A percentile compares a stretch with the other conserved stretches of the same genome.
phyloP scores from a whole-genome alignment of 176 grass and related monocot genomes.

The Phragmites australis region DNA sequence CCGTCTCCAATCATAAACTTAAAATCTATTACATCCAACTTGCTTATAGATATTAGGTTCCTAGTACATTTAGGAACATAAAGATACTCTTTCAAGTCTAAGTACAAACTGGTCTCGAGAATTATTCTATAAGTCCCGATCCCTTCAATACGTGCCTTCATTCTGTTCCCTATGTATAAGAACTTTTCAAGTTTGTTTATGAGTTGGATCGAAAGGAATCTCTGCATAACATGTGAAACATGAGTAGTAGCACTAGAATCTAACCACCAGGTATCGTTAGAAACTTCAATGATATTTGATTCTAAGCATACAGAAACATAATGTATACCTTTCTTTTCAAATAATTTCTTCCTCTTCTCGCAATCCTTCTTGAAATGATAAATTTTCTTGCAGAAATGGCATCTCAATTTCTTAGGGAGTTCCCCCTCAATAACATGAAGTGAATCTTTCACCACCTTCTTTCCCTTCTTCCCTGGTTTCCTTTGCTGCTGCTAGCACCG shows the following conservation, averaged over 20 bases:
- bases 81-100: not conserved
- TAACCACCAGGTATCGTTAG: slow-evolving; percentile 19
- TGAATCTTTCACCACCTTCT: not conserved
- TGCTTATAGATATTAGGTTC: slow-evolving; percentile 21
- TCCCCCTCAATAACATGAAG: not conserved
- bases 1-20: not conserved
- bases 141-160: not conserved
- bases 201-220: slow-evolving; percentile 27
- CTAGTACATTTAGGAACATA: slow-evolving; percentile 20
- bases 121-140: not conserved
- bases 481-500: not conserved
- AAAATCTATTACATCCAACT: slow-evolving; percentile 20
- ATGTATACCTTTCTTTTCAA: not conserved
- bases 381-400: not conserved
- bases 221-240: slow-evolving; percentile 2
- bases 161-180: not conserved
- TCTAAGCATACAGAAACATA: not conserved
- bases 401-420: not conserved
- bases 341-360: not conserved
- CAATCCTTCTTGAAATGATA: slow-evolving; percentile 1
- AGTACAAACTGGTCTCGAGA: not conserved
- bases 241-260: not conserved
- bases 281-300: not conserved
- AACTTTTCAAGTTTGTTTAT: slow-evolving; percentile 8
- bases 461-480: not conserved